Evolutionary conservation across 2,329 filamentous ascomycete species (phyloP), one percentile per base, ranked within the genome.

Genomic region (Alternaria brassicicola): DNA sequence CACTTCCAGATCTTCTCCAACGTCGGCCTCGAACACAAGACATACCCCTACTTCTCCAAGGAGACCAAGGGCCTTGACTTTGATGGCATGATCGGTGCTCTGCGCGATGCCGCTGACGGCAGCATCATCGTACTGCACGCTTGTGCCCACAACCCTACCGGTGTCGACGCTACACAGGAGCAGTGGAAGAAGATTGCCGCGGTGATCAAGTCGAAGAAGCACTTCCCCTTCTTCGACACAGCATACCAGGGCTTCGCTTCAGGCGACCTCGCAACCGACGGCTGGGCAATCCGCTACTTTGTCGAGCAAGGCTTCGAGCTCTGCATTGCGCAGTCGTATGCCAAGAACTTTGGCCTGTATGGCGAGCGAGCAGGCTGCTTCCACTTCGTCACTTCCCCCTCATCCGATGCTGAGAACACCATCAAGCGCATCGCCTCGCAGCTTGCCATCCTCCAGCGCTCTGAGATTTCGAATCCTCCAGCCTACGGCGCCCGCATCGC

Each of bases 1-100:
- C 95, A 99, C 87, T 89, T 96, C 82, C 95, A 98, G 80, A 97
- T 99, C 84, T 97, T 99, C 83, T 86, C 84, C 79, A 98, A 98
- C 76, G 93, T 97, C 74, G 85, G 86, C 69, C 83, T 98, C 28
- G 82, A 87, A 31, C 86, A 92, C 70, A 89, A 89, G 68, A 87
- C 87, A 66, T 99, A 99, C 82, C 95, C 94, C 48, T 99, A 99
- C 85, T 99, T 97, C 82, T 89, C 88, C 78, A 88, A 92, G 77
- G 78, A 90, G 76, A 97, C 93, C 66, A 93, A 92, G 77, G 93
- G 92, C 48, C 88, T 99, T 51, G 93, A 98, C 80, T 93, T 97
- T 73, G 88, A 90, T 59, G 94, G 93, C 80, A 93, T 98, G 90
- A 87, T 92, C 77, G 77, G 81, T 47, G 80, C 90, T 31, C 82